A percentile compares a stretch with the other conserved stretches of the same genome.
Evolutionary conservation across 2,329 filamentous ascomycete genomes (phyloP).

Genomic region (Colletotrichum navitas): DNA sequence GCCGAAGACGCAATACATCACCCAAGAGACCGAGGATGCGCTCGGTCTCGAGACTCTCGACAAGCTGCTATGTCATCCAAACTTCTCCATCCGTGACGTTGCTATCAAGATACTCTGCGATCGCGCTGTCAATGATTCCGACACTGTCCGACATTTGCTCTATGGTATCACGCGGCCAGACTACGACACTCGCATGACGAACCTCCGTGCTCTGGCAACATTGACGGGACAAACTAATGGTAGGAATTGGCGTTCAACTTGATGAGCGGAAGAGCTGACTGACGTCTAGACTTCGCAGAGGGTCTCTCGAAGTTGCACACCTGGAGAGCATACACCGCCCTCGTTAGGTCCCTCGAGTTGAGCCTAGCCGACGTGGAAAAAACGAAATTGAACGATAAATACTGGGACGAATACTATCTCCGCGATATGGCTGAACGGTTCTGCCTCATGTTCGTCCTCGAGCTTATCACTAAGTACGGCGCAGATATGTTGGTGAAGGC

Average conservation of each 20-base stretch:
- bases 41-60: constrained; percentile 75
- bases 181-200: constrained; percentile 70
- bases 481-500: constrained; percentile 70
- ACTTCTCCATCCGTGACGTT: constrained; percentile 78
- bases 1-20: constrained; percentile 79
- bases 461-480: constrained; percentile 71
- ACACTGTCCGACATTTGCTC: constrained; percentile 64
- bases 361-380: constrained; percentile 64
- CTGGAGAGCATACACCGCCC: constrained; percentile 64
- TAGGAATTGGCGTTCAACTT: background rate
- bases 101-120: constrained; percentile 71
- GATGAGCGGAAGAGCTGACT: constrained; percentile 39
- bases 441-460: constrained; percentile 68
- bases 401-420: constrained; percentile 73
- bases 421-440: constrained; percentile 73
- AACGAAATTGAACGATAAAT: constrained; percentile 64
- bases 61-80: constrained; percentile 77
- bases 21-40: constrained; percentile 80
- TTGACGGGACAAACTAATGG: constrained; percentile 59
- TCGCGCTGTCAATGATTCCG: constrained; percentile 69
- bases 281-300: constrained; percentile 48
- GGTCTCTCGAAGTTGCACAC: constrained; percentile 63
- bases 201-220: constrained; percentile 67
- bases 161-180: constrained; percentile 70
- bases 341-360: constrained; percentile 72